Percentiles rank a stretch among this genome's conserved stretches.
These are phyloP conservation scores for Ganoderma sp. DNA, from an alignment of 1,284 basidiomycete species.

Conservation along the genomic window DNA sequence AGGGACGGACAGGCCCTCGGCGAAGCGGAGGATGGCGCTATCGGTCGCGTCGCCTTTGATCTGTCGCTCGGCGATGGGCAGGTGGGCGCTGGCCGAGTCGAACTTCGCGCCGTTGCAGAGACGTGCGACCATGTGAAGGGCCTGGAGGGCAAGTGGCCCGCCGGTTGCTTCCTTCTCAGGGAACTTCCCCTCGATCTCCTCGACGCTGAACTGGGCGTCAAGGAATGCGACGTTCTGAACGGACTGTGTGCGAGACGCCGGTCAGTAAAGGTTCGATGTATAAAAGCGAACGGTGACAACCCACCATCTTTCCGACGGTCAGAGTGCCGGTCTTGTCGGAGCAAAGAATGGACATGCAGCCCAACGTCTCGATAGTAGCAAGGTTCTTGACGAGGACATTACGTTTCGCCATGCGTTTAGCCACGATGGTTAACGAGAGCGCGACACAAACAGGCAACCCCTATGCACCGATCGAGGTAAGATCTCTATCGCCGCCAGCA, in stretches of 20 bases:
- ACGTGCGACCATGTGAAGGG: slow-evolving; percentile 53
- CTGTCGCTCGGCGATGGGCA: slow-evolving; percentile 49
- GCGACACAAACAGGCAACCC: slow-evolving; percentile 59
- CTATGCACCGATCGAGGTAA: slow-evolving; percentile 31
- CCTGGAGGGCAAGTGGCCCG: slow-evolving; percentile 34
- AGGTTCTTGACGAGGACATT: slow-evolving; percentile 65
- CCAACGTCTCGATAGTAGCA: slow-evolving; percentile 65
- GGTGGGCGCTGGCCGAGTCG: slow-evolving; percentile 45
- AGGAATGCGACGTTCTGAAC: slow-evolving; percentile 52
- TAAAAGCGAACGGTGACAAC: background rate
- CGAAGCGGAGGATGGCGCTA: slow-evolving; percentile 64
- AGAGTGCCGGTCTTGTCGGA: slow-evolving; percentile 39
- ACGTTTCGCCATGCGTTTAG: slow-evolving; percentile 55
- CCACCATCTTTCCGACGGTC: slow-evolving; percentile 38
- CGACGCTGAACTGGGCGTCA: slow-evolving; percentile 41
- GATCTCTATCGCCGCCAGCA: background rate
- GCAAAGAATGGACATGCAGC: slow-evolving; percentile 55
- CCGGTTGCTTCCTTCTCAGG: slow-evolving; percentile 29
- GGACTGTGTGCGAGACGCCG: slow-evolving; percentile 33
- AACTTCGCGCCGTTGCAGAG: slow-evolving; percentile 71
- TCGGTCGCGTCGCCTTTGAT: slow-evolving; percentile 72
- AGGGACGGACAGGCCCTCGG: slow-evolving; percentile 49
- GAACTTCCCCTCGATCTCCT: slow-evolving; percentile 38
- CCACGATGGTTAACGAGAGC: slow-evolving; percentile 57
- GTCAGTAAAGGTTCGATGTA: background rate